These are phyloP conservation scores for Aureobasidium melanogenum DNA, from an alignment of 2,329 filamentous ascomycete genomes.

Conservation along the genomic window DNA sequence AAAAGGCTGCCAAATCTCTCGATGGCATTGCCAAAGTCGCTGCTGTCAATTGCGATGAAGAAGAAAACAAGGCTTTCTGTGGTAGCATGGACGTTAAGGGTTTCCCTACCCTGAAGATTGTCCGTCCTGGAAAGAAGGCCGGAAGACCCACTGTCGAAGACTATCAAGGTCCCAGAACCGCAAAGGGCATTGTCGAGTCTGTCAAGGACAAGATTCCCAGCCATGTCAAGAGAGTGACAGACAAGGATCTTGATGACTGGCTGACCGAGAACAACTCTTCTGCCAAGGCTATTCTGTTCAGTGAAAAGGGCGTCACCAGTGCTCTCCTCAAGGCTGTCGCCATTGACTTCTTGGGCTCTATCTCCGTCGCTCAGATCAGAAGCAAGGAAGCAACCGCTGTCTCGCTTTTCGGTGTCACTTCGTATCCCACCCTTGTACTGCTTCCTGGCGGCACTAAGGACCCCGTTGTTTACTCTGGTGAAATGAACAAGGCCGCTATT, in stretches of 20 bases:
- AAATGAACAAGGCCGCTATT: constrained; percentile 76
- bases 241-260: constrained; percentile 71
- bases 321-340: constrained; percentile 75
- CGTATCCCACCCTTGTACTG: constrained; percentile 74
- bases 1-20: constrained; percentile 83
- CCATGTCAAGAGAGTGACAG: constrained; percentile 71
- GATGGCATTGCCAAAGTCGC: constrained; percentile 91
- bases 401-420: constrained; percentile 63
- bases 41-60: constrained; percentile 90
- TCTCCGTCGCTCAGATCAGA: constrained; percentile 74
- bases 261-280: constrained; percentile 56
- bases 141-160: constrained; percentile 79
- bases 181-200: constrained; percentile 80
- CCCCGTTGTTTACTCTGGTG: constrained; percentile 65
- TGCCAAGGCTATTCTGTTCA: constrained; percentile 85
- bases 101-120: constrained; percentile 92
- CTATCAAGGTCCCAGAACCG: constrained; percentile 74
- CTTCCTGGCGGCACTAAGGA: constrained; percentile 63
- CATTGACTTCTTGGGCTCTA: constrained; percentile 77
- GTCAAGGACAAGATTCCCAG: constrained; percentile 86
- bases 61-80: constrained; percentile 83
- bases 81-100: constrained; percentile 79
- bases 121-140: constrained; percentile 72
- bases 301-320: constrained; percentile 82
- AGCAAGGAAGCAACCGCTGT: constrained; percentile 67